A percentile compares a stretch with the other conserved stretches of the same genome.
Conservation (phyloP, 129 eudicot genomes). For the Lactuca saligna region DNA sequence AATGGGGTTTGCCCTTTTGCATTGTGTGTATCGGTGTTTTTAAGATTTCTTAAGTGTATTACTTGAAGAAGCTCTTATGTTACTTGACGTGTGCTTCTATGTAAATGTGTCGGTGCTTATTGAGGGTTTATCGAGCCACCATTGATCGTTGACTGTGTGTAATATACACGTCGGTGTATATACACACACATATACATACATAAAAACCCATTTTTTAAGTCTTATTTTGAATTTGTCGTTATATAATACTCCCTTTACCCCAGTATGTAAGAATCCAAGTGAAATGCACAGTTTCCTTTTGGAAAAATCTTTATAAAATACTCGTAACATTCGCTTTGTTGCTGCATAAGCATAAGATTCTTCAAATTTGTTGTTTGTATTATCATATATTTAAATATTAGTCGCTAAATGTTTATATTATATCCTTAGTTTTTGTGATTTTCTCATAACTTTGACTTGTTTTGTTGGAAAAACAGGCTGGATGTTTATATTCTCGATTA, state of each 20-base stretch:
- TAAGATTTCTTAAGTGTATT: slow-evolving; percentile 2
- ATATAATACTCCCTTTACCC: not conserved
- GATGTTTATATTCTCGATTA: slow-evolving; percentile 75
- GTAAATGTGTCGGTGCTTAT: not conserved
- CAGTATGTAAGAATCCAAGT: not conserved
- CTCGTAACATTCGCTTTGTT: not conserved
- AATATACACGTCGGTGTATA: slow-evolving; percentile 1
- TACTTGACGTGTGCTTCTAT: not conserved
- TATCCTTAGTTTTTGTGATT: not conserved
- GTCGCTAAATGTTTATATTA: not conserved
- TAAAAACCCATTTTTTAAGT: not conserved
- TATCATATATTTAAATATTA: not conserved
- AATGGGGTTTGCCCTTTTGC: slow-evolving; percentile 18
- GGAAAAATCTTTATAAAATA: slow-evolving; percentile 9
- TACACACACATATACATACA: not conserved
- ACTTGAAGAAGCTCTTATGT: not conserved
- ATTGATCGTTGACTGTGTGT: slow-evolving; percentile 14
- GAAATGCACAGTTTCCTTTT: not conserved
- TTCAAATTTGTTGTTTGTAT: not conserved
- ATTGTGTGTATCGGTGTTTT: slow-evolving; percentile 9
- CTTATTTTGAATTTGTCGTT: not conserved
- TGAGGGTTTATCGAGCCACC: slow-evolving; percentile 20
- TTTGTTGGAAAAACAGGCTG: slow-evolving; percentile 45
- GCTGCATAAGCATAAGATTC: slow-evolving; percentile 2
- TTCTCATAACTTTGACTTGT: not conserved